Evolutionary conservation across 129 eudicot species (phyloP), one percentile per base, ranked within the genome.

Genomic region (Heracleum sosnowskyi): DNA sequence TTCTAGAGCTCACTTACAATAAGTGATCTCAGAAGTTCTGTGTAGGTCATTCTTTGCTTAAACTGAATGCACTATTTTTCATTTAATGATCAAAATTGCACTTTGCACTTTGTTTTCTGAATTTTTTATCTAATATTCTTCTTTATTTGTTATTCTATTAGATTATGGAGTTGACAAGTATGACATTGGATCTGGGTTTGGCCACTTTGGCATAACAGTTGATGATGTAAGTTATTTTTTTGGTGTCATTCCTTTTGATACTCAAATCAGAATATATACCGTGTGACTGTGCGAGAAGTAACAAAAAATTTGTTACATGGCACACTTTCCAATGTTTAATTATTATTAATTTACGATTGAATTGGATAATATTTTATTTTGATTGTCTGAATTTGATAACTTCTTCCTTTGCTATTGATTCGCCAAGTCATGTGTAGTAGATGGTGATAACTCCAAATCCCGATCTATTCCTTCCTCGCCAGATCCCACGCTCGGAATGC

Each of bases 1-100:
- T 90, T 36, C 87, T 95, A 76, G 99, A 95, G 81, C 92, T 95
- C 76, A 95, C 99, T 49, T 95, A 95, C 90, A 95, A 97, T 90
- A 88, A 88, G 85, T 46, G 73, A 47, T 69, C 47, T 55, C 75
- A 42, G 78, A 80, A 80, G 73, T 79, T 78, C 26, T 73, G 37
- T 42, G 2, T 36, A 53, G 55, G 37, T 37, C 49, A 22, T 40
- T 6, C 11, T 40, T 20, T 69, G 53, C 69, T 13, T 83, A 35
- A 62, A 37, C 40, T 37, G 0, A 37, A 37, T 37, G 40, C 5
- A 37, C 40, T 37, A 7, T 37, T 37, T 37, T 37, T 37, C 0
- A 37, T 3, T 37, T 37, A 37, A 37, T 37, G 40, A 5, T 37
- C 40, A 7, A 37, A 37, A 3, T 7, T 37, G 40, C 40, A 37